Evolutionary conservation across 2,329 filamentous ascomycete species (phyloP).

Genomic region (Blastomyces silverae): DNA sequence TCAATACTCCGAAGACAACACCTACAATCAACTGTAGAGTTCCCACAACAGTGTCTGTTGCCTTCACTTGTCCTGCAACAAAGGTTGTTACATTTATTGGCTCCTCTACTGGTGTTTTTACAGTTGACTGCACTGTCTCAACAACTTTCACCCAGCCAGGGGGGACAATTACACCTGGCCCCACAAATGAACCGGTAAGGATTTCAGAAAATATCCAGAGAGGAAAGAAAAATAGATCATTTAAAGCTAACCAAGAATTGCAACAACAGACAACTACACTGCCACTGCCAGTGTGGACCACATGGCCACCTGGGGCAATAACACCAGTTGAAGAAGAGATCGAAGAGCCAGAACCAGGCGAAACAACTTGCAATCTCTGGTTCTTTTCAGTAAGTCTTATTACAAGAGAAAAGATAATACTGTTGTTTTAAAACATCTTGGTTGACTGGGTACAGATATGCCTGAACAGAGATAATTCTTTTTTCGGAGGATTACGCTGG

Average conservation of each 20-base stretch:
- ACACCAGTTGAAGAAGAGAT: constrained; percentile 11
- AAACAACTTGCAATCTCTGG: constrained; percentile 11
- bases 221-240: no score
- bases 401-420: no score
- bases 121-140: constrained; percentile 12
- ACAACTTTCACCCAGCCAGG: constrained; percentile 5
- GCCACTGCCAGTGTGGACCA: background rate
- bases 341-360: constrained; percentile 5
- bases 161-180: background rate
- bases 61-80: constrained; percentile 10
- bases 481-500: constrained; percentile 2
- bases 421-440: no score
- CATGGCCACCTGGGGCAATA: background rate
- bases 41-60: constrained; percentile 1
- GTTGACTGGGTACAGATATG: background rate
- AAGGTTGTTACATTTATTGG: constrained; percentile 12
- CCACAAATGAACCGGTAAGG: background rate
- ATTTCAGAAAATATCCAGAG: background rate
- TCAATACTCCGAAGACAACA: constrained; percentile 13
- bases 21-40: constrained; percentile 4
- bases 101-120: constrained; percentile 9
- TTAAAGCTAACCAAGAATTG: no score
- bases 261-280: constrained; percentile 4
- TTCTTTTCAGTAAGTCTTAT: constrained; percentile 11
- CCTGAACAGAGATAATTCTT: background rate